Conservation (phyloP, 1,284 basidiomycete genomes). For the Tylopilus sp. region DNA sequence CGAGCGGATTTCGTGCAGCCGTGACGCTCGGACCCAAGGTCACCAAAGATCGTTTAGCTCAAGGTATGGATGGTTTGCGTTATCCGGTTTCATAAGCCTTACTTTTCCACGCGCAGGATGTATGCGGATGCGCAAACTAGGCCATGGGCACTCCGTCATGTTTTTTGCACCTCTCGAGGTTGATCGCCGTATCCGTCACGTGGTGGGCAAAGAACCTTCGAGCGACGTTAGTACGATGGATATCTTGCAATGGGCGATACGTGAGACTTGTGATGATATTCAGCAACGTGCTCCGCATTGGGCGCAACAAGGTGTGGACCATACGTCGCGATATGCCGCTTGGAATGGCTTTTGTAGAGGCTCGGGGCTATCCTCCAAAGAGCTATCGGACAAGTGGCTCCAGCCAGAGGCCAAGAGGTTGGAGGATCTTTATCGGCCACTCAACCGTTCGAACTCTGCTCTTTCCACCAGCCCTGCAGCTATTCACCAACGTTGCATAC, state of each 20-base stretch:
- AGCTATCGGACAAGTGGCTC: neutral
- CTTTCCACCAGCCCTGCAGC: constrained; percentile 8
- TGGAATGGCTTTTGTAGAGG: neutral
- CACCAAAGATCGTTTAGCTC: neutral
- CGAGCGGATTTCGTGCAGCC: neutral
- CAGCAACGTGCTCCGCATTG: neutral
- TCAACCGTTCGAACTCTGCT: neutral
- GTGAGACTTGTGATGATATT: neutral
- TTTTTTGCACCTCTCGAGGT: neutral
- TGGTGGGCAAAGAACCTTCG: neutral
- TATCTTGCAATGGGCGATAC: neutral
- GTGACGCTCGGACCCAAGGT: neutral
- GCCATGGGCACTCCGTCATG: neutral
- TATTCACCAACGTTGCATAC: constrained; percentile 28
- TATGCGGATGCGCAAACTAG: neutral
- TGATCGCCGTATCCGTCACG: neutral
- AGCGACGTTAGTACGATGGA: neutral
- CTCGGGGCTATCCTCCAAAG: neutral
- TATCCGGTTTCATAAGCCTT: neutral
- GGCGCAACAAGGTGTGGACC: neutral
- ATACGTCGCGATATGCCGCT: neutral
- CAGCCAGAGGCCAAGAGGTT: neutral
- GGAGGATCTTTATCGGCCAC: neutral
- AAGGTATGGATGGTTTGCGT: neutral
- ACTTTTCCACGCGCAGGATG: neutral